phyloP scores from a whole-genome alignment of 2,329 filamentous ascomycete species.

The Xylaria sp. region DNA sequence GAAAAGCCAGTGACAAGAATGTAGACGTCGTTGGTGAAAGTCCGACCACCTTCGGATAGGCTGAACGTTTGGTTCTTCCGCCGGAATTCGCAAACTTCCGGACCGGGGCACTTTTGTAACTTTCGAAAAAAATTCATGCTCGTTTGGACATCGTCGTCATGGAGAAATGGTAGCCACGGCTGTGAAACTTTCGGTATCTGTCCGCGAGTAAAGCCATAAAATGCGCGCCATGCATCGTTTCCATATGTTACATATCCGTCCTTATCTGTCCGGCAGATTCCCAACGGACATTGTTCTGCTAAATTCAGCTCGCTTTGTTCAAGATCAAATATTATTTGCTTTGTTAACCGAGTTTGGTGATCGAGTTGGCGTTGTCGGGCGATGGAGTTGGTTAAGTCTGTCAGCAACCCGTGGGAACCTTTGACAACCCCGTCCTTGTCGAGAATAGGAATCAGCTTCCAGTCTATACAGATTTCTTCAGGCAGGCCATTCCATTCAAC shows the following conservation, averaged over 20 bases:
- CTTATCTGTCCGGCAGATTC: not conserved
- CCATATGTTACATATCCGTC: not conserved
- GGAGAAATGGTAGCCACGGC: not conserved
- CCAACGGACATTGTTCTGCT: not conserved
- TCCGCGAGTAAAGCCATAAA: not conserved
- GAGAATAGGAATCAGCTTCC: not conserved
- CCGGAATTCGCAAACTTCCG: not conserved
- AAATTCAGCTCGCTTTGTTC: not conserved
- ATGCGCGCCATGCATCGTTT: not conserved
- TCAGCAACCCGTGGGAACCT: not conserved
- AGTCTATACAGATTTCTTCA: not conserved
- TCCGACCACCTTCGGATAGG: not conserved
- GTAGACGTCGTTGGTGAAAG: not conserved
- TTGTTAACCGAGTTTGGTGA: not conserved
- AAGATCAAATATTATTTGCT: not conserved
- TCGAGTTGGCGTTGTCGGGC: not conserved
- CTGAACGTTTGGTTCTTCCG: not conserved
- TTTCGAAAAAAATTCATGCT: not conserved
- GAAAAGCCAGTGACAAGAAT: not conserved
- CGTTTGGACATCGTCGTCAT: not conserved
- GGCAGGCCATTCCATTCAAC: not conserved
- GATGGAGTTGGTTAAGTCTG: not conserved
- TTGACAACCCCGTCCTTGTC: not conserved
- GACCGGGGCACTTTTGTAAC: not conserved
- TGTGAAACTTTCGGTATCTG: not conserved